Evolutionary conservation across 257 asterid species (phyloP).

Genomic region (Linaria vulgaris): DNA sequence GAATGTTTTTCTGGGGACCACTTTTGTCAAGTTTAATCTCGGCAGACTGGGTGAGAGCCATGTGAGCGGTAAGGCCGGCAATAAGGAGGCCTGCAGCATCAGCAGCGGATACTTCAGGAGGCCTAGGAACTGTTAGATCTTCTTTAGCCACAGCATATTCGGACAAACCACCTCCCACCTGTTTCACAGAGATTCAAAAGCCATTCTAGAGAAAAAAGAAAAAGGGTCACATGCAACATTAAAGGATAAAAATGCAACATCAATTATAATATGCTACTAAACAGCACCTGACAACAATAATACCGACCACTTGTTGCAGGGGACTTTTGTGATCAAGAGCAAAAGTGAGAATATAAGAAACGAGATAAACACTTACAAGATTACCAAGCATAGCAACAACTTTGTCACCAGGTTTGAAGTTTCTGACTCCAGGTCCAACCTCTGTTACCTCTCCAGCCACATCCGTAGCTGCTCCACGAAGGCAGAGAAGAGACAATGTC

Average conservation of each 20-base stretch:
- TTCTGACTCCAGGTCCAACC: conserved; percentile 47
- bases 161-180: conserved; percentile 68
- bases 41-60: conserved; percentile 42
- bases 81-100: conserved; percentile 59
- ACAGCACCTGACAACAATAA: background rate
- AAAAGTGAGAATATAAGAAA: background rate
- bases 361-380: conserved; percentile 29
- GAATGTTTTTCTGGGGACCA: conserved; percentile 50
- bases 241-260: too few relatives aligned
- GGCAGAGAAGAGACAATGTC: background rate
- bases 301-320: too few relatives aligned
- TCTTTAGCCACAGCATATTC: conserved; percentile 61
- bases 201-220: too few relatives aligned
- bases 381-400: too few relatives aligned
- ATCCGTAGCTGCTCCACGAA: conserved; percentile 41
- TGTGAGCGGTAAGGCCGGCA: conserved; percentile 59
- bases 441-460: conserved; percentile 68
- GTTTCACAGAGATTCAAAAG: background rate
- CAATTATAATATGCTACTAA: too few relatives aligned
- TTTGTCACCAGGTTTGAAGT: conserved; percentile 59
- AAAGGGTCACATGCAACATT: too few relatives aligned
- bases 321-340: too few relatives aligned
- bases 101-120: conserved; percentile 53
- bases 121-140: conserved; percentile 46
- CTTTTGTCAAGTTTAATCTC: conserved; percentile 49